Conservation (phyloP, 2,329 filamentous ascomycete genomes). For the Madurella fahalii region DNA sequence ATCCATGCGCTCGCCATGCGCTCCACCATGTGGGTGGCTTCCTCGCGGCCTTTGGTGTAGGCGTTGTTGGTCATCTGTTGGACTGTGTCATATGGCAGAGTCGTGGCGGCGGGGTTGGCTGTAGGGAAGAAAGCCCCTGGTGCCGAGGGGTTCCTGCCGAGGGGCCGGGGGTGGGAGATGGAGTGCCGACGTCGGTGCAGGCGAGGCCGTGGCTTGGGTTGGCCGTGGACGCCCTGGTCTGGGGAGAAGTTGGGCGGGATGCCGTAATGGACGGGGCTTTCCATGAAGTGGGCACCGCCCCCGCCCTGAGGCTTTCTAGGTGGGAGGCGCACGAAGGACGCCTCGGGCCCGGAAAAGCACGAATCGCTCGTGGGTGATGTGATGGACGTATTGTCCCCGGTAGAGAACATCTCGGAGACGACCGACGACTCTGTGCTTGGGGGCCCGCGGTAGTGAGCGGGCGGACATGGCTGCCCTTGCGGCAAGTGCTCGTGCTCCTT, state of each 20-base stretch:
- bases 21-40: constrained; percentile 13
- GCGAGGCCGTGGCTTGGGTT: not conserved
- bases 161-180: not conserved
- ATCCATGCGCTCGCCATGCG: constrained; percentile 2
- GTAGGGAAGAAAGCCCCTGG: not conserved
- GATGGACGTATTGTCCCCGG: not conserved
- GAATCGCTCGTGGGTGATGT: constrained; percentile 2
- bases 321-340: not conserved
- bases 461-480: not conserved
- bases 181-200: constrained; percentile 4
- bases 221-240: not conserved
- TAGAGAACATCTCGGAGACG: constrained; percentile 7
- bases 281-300: not conserved
- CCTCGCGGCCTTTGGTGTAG: constrained; percentile 12
- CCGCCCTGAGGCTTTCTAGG: not conserved
- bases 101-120: not conserved
- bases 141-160: not conserved
- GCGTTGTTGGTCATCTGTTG: constrained; percentile 5
- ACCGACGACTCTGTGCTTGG: constrained; percentile 13
- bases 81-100: not conserved
- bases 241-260: not conserved
- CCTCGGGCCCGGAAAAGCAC: not conserved
- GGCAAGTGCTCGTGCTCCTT: not conserved
- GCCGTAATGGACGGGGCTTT: constrained; percentile 4
- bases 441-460: not conserved